These are phyloP conservation scores for Arctium lappa DNA, from an alignment of 129 eudicot genomes.

Conservation along the genomic window DNA sequence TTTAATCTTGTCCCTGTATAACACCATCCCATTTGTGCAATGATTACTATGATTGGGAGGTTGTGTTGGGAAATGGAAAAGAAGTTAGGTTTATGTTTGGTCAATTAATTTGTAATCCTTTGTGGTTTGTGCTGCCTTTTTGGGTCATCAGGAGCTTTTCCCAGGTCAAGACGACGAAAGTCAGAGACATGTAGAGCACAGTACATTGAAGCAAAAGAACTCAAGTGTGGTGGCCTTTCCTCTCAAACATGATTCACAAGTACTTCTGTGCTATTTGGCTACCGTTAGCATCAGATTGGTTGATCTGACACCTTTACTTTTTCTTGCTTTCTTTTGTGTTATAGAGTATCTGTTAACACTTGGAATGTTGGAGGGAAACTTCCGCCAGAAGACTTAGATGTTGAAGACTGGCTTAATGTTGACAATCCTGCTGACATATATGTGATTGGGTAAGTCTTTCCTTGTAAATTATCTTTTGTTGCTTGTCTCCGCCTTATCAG, in stretches of 20 bases:
- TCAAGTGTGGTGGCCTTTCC: slow-evolving; percentile 35
- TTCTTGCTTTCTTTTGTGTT: slow-evolving; percentile 6
- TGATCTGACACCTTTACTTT: background rate
- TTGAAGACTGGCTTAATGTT: slow-evolving; percentile 64
- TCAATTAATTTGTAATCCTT: background rate
- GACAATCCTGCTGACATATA: slow-evolving; percentile 85
- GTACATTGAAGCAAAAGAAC: slow-evolving; percentile 78
- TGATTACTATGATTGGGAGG: background rate
- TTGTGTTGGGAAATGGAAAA: background rate
- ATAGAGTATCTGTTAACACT: slow-evolving; percentile 77
- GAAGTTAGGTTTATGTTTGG: background rate
- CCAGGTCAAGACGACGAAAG: slow-evolving; percentile 73
- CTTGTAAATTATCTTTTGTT: background rate
- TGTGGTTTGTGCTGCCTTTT: background rate
- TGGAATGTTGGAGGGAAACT: slow-evolving; percentile 91
- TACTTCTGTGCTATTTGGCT: background rate
- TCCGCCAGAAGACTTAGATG: slow-evolving; percentile 81
- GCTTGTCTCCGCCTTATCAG: background rate
- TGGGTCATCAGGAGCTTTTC: slow-evolving; percentile 51
- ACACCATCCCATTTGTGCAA: background rate
- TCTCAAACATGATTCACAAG: background rate
- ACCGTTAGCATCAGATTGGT: background rate
- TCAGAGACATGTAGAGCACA: slow-evolving; percentile 97
- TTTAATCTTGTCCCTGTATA: background rate
- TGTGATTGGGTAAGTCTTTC: slow-evolving; percentile 72